Percentiles rank a stretch among this genome's conserved stretches.
Evolutionary conservation across 2,329 filamentous ascomycete genomes (phyloP).

Genomic region (Emergomyces orientalis): DNA sequence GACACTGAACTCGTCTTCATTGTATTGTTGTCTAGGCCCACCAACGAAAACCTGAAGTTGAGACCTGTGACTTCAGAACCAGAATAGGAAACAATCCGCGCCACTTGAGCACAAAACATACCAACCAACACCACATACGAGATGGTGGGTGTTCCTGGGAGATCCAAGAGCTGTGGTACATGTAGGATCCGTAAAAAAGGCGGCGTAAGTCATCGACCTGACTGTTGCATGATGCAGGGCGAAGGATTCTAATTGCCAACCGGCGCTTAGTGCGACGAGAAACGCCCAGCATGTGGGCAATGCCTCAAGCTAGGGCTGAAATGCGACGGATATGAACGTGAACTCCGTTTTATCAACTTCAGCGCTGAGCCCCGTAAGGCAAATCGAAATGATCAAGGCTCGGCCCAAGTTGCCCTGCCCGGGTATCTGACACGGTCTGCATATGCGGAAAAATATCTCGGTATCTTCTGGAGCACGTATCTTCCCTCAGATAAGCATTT

Average conservation of each 20-base stretch:
- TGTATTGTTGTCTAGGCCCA: not conserved
- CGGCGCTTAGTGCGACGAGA: slow-evolving; percentile 50
- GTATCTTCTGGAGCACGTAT: slow-evolving; percentile 8
- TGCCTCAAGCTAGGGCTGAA: slow-evolving; percentile 49
- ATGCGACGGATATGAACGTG: slow-evolving; percentile 54
- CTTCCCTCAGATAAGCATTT: slow-evolving; percentile 5
- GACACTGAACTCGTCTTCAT: not conserved
- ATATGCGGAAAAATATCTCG: slow-evolving; percentile 8
- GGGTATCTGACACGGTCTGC: slow-evolving; percentile 5
- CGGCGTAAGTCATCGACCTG: slow-evolving; percentile 31
- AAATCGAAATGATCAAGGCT: not conserved
- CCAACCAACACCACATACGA: not conserved
- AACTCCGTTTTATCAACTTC: slow-evolving; percentile 50
- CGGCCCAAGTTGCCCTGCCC: not conserved
- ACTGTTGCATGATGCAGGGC: slow-evolving; percentile 4
- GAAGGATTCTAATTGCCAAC: slow-evolving; percentile 3
- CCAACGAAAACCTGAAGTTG: not conserved
- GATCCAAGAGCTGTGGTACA: slow-evolving; percentile 56
- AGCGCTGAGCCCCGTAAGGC: slow-evolving; percentile 23
- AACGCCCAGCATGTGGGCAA: slow-evolving; percentile 51
- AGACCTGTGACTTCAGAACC: not conserved
- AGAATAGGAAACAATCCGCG: slow-evolving; percentile 8
- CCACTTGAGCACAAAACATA: not conserved
- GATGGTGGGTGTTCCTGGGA: slow-evolving; percentile 52
- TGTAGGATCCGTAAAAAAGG: slow-evolving; percentile 52